Base-by-base conservation (phyloP, 257 asterid species). In the Vinca minor region DNA sequence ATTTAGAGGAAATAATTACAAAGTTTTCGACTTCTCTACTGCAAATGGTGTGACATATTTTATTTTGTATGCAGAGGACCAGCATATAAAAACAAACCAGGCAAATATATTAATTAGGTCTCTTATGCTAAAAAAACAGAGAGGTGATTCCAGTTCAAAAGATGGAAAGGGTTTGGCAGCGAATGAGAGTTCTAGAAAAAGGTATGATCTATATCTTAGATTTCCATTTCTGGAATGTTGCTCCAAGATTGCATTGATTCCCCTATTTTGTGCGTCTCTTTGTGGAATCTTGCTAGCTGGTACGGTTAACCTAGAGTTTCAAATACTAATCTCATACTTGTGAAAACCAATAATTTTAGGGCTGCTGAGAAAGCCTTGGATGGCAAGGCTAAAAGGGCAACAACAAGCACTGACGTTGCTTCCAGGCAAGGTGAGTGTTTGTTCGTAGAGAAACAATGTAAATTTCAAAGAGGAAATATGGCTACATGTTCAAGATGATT, bases 101-200 rank as follows among this genome's bases (percentile, higher is more conserved):
- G 77, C 78, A 35, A 88, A 88, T 77, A 84, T 86, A 73, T 71
- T 88, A 73, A 84, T 88, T 65, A 77, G 96, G 75, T 86, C 96
- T 63, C 88, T 88, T 61, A 79, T 71, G 74, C 83, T 86, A 65
- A 78, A 82, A 77, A 85, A 85, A 63, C 95, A 82, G 62, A 87
- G 75, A 72, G 83, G 81, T 26, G 88, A 87, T 38, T 68, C 78
- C 29, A 41, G 73, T 72, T 61, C 87, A 47, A 85, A 81, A 71
- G 91, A 80, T 25, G 85, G 84, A 60, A 78, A 80, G 71, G 66
- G 71, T 68, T 38, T 78, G 54, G 56, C 72, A 64, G 62, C 83
- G 61, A 71, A 59, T 50, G 85, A 79, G 35, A 71, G 69, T 69
- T 82, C 88, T 38, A 82, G 82, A 66, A 88, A 88, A 78, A 85